Base-by-base conservation (phyloP, 257 asterid species). In the Eustoma russellianum region DNA sequence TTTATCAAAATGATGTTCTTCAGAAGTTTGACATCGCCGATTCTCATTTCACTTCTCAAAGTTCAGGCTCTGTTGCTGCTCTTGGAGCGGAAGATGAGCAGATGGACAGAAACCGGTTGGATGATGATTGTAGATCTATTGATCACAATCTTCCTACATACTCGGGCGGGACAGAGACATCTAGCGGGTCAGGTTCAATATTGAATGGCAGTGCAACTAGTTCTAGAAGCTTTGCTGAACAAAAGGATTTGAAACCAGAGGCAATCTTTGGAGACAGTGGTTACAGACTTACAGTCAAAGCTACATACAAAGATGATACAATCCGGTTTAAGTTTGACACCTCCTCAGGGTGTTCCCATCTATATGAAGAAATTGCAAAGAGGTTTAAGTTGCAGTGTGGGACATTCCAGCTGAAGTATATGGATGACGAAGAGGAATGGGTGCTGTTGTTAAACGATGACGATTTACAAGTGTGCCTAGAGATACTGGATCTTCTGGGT, bases 381-480 rank as follows among this genome's bases (percentile, higher is more conserved):
- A 73, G 96, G 78, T 67, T 90, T 48, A 83, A 78, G 67, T 35
- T 90, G 56, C 96, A 83, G 70, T 13, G 53, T 53, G 98, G 93
- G n/a, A 86, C 87, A 0, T 90, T 86, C 0, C 88, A 86, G 57
- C 73, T 90, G 17, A 90, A 86, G 72, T 82, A 90, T 67, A 78
- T 81, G 6, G 98, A 86, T 18, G 95, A 86, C 47, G 98, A 86
- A 48, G 88, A 78, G 0, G 98, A 90, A 63, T 90, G 96, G 98
- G 96, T 90, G 38, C 70, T 80, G 8, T 81, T 90, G 1, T 78
- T 72, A 0, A 83, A 91, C 40, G 88, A 89, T 43, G 83, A 83
- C 2, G 97, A 89, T 59, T 62, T 89, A 48, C 84, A 68, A 60
- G 95, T 86, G 52, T 79, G 94, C 57, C 5, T 83, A 1, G 93